These are phyloP conservation scores for Lanmaoa pseudosensibilis DNA, from an alignment of 768 basidiomycete species.

Conservation along the genomic window DNA sequence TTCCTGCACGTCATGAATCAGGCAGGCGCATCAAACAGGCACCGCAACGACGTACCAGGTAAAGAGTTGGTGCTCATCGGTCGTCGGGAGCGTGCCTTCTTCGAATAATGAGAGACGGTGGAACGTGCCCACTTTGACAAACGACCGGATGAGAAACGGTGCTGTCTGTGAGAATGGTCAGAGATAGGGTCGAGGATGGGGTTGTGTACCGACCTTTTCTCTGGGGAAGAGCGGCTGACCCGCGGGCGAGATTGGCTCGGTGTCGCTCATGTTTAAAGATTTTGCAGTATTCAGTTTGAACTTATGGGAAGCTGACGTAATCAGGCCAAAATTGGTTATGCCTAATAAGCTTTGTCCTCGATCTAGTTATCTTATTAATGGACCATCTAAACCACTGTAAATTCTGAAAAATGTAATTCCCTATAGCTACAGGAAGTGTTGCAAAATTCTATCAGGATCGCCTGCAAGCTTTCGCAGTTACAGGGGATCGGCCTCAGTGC, in stretches of 20 bases:
- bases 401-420: too few species aligned
- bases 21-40: not conserved
- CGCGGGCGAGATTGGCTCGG: constrained; percentile 44
- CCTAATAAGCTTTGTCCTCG: too few species aligned
- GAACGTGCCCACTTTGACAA: constrained; percentile 79
- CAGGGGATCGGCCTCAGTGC: too few species aligned
- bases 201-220: constrained; percentile 47
- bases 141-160: constrained; percentile 80
- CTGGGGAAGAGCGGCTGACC: constrained; percentile 51
- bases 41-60: constrained; percentile 55
- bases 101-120: constrained; percentile 75
- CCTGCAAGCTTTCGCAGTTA: too few species aligned
- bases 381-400: too few species aligned
- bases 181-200: not conserved
- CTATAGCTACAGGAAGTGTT: too few species aligned
- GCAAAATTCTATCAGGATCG: too few species aligned
- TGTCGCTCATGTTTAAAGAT: constrained; percentile 29
- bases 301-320: too few species aligned
- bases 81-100: constrained; percentile 71
- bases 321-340: too few species aligned
- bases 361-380: too few species aligned
- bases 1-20: constrained; percentile 49
- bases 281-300: not conserved
- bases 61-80: constrained; percentile 81
- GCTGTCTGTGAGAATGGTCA: constrained; percentile 50